Evolutionary conservation across 2,329 filamentous ascomycete genomes (phyloP), one percentile per base, ranked within the genome.

Genomic region (Leptographium flavum): DNA sequence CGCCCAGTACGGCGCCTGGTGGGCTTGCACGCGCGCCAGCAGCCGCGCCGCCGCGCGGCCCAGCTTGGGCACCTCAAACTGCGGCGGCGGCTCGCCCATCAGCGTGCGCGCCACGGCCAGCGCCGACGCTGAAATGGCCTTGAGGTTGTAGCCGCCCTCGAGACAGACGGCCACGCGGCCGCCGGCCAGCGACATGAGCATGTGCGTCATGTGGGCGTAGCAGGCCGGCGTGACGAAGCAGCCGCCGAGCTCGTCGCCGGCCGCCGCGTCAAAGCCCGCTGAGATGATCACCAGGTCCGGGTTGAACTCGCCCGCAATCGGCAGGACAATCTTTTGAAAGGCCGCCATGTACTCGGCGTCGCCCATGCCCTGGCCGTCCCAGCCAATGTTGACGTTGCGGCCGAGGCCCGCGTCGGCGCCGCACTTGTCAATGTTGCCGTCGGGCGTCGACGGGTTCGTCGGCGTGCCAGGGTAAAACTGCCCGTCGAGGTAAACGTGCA

Each of bases 121-220:
- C 1, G 92, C 88, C 5, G 92, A 96, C 47, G 84, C 80, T 0
- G 92, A 94, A 47, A 98, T 98, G 1, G 92, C 92, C 40, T 79
- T 70, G 22, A 98, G 76, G 55, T 96, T 96, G 63, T 98, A 98
- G 9, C 92, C 92, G 21, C 92, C 92, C 65, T 98, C 92, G 3
- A 98, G 71, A 58, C 88, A 95, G 9, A 95, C 90, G 3, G 86
- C 84, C 14, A 98, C 73, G 58, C 88, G 94, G 25, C 92, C 92
- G 38, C 80, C 73, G 1, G 92, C 90, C 19, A 98, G 70, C 2
- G 86, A 87, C 88, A 95, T 96, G 40, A 98, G 75, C 90, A 96
- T 95, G 58, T 95, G 87, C 15, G 92, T 96, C 92, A 98, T 96
- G 58, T 98, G 90, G 14, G 88, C 86, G 59, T 96, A 98, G 58